phyloP scores from a whole-genome alignment of 768 basidiomycete species.

The Mycena sanguinolenta region DNA sequence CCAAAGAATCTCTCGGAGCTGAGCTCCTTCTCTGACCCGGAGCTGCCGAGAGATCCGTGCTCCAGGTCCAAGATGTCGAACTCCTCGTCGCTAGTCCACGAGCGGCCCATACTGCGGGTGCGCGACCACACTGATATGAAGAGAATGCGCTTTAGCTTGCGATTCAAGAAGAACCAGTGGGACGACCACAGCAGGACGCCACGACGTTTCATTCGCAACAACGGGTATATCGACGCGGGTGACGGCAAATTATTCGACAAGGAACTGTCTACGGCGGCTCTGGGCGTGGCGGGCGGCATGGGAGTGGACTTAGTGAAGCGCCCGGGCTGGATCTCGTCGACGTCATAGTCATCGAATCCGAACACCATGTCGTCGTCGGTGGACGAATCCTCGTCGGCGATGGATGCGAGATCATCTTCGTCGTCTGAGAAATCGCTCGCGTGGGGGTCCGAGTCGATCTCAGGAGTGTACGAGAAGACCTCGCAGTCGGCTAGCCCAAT shows the following conservation, averaged over 20 bases:
- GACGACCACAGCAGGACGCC: constrained; percentile 95
- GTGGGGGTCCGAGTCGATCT: constrained; percentile 95
- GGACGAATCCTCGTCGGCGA: constrained; percentile 77
- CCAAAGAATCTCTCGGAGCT: constrained; percentile 76
- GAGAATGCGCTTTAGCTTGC: constrained; percentile 90
- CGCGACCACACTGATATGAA: constrained; percentile 95
- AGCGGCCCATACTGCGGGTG: constrained; percentile 69
- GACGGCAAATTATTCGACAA: constrained; percentile 53
- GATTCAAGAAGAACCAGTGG: constrained; percentile 97
- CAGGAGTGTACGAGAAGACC: constrained; percentile 94
- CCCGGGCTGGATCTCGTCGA: constrained; percentile 66
- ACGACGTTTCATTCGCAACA: constrained; percentile 68
- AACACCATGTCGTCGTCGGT: constrained; percentile 80
- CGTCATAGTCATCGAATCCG: constrained; percentile 86
- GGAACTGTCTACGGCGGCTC: constrained; percentile 54
- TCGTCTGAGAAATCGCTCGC: constrained; percentile 85
- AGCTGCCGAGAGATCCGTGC: constrained; percentile 47
- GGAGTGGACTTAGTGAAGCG: constrained; percentile 53
- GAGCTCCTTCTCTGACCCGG: constrained; percentile 55
- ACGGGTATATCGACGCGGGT: constrained; percentile 51
- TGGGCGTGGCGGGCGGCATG: constrained; percentile 56
- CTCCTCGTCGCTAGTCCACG: constrained; percentile 64
- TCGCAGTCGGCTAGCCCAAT: constrained; percentile 94
- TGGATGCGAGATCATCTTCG: constrained; percentile 78
- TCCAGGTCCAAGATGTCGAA: constrained; percentile 30